phyloP scores from a whole-genome alignment of 768 basidiomycete species.

The Lentinula sp. region DNA sequence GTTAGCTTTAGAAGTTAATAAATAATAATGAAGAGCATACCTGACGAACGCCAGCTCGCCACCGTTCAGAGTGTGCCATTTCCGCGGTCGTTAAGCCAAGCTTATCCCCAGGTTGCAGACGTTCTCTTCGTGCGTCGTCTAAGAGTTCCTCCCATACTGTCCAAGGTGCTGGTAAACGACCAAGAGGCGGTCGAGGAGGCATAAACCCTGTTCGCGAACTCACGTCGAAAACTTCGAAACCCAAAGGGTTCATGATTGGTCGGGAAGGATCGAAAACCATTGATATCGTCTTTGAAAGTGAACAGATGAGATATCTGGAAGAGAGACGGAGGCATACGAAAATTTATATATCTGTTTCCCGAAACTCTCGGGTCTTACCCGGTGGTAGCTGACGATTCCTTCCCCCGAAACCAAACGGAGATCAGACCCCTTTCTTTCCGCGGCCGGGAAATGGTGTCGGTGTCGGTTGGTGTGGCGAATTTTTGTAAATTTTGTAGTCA shows the following conservation, averaged over 20 bases:
- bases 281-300: background rate
- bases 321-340: background rate
- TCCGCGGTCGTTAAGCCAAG: slow-evolving; percentile 47
- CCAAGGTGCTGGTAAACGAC: slow-evolving; percentile 50
- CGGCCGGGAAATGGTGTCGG: background rate
- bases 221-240: slow-evolving; percentile 87
- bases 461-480: background rate
- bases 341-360: background rate
- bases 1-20: background rate
- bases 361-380: background rate
- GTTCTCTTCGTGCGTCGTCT: slow-evolving; percentile 39
- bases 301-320: background rate
- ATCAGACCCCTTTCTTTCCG: background rate
- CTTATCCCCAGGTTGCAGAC: slow-evolving; percentile 58
- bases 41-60: slow-evolving; percentile 26
- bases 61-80: slow-evolving; percentile 7
- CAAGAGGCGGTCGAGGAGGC: slow-evolving; percentile 70
- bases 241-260: slow-evolving; percentile 41
- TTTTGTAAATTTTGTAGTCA: too few species aligned
- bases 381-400: background rate
- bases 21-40: slow-evolving; percentile 22
- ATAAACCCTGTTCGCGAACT: slow-evolving; percentile 89
- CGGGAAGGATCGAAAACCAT: background rate
- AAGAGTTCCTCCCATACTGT: slow-evolving; percentile 59
- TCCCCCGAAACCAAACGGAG: background rate